These are phyloP conservation scores for Podila horticola DNA, from an alignment of 192 early-diverging fungal genomes.

Conservation along the genomic window DNA sequence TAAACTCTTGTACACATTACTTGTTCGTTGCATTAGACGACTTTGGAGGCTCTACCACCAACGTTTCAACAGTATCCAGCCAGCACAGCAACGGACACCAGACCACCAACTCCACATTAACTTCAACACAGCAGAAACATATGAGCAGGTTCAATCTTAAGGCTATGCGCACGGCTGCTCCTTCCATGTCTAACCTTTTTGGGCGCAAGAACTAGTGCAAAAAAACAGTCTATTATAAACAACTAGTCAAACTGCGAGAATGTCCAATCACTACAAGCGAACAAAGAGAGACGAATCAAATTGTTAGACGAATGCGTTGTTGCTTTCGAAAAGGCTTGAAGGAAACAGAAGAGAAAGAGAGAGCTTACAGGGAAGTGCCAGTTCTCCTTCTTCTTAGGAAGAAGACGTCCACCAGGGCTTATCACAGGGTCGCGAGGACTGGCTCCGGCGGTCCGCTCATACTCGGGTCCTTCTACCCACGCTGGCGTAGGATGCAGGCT, in stretches of 20 bases:
- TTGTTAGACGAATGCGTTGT: no score
- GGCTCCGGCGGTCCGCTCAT: conserved; percentile 36
- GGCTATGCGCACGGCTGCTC: neutral
- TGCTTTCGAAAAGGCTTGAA: no score
- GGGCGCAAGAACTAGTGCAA: neutral
- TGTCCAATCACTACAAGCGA: no score
- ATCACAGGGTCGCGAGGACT: conserved; percentile 47
- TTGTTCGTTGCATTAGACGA: neutral
- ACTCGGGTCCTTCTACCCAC: conserved; percentile 43
- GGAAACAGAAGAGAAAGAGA: neutral
- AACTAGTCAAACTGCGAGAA: no score
- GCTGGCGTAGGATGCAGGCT: conserved; percentile 1
- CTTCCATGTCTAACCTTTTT: conserved; percentile 8
- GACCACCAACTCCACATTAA: neutral
- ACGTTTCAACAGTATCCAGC: neutral
- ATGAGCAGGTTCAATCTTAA: conserved; percentile 4
- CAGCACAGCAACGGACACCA: neutral
- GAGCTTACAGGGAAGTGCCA: conserved; percentile 46
- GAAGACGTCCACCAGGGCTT: conserved; percentile 43
- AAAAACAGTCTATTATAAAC: no score
- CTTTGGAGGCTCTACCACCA: neutral
- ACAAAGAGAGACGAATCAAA: no score
- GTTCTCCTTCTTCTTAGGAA: conserved; percentile 31
- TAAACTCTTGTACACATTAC: neutral
- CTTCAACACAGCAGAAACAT: neutral